phyloP scores from a whole-genome alignment of 2,329 filamentous ascomycete species.

The Talaromyces piceae region DNA sequence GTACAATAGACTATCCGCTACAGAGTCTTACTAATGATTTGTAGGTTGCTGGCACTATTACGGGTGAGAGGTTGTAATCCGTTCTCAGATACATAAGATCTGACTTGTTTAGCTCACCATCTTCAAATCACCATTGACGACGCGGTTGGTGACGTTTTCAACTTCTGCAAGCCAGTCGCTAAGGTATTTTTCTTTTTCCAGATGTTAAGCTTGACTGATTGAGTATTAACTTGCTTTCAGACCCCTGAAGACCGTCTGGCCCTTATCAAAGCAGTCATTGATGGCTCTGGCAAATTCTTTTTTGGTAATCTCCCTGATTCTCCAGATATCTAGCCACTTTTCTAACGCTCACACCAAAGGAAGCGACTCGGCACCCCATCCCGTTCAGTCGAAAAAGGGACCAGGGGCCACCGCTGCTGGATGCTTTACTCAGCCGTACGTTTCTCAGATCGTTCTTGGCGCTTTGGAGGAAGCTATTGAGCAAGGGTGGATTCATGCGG shows the following conservation, averaged over 20 bases:
- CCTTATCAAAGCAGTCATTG: conserved; percentile 54
- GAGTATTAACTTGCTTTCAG: conserved; percentile 13
- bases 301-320: too few relatives aligned
- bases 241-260: conserved; percentile 65
- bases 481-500: conserved; percentile 46
- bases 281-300: conserved; percentile 55
- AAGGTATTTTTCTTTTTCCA: conserved; percentile 33
- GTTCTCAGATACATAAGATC: background rate
- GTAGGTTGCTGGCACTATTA: conserved; percentile 57
- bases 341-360: too few relatives aligned
- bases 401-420: conserved; percentile 47
- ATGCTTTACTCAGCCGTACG: conserved; percentile 56
- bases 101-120: conserved; percentile 56
- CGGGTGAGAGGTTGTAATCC: conserved; percentile 25
- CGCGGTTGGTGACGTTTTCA: conserved; percentile 64
- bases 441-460: conserved; percentile 51
- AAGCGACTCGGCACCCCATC: conserved; percentile 65
- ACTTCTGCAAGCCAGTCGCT: conserved; percentile 70
- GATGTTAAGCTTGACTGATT: background rate
- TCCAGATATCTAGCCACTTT: too few relatives aligned
- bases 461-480: conserved; percentile 50
- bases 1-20: background rate
- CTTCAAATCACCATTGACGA: conserved; percentile 73
- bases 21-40: background rate
- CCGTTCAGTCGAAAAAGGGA: conserved; percentile 48